Conservation (phyloP, 192 early-diverging fungal species). For the Obelidium mucronatum region DNA sequence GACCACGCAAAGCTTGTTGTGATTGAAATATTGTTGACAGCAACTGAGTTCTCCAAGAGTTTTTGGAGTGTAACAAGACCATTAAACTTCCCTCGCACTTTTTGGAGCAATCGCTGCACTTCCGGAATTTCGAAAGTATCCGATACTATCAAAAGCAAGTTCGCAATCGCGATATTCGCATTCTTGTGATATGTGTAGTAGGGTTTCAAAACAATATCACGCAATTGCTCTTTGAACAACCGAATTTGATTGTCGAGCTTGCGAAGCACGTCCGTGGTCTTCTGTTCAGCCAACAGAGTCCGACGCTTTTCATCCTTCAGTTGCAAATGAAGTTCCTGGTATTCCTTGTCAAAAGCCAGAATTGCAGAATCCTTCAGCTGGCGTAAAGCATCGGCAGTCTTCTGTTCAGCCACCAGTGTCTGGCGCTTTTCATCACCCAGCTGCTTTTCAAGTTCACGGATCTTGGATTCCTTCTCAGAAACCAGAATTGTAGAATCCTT, state of each 20-base stretch:
- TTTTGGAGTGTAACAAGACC: neutral
- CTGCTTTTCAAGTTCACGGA: neutral
- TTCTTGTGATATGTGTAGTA: neutral
- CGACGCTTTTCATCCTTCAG: neutral
- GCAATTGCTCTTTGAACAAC: neutral
- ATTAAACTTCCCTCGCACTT: neutral
- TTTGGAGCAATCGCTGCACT: neutral
- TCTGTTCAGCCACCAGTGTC: conserved; percentile 5
- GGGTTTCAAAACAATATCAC: neutral
- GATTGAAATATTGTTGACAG: neutral
- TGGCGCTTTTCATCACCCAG: neutral
- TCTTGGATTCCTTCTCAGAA: neutral
- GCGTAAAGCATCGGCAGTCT: neutral
- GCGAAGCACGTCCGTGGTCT: neutral
- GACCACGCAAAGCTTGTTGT: neutral
- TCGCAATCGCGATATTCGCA: conserved; percentile 1
- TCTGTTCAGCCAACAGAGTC: conserved; percentile 1
- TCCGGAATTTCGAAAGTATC: neutral
- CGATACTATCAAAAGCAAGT: neutral
- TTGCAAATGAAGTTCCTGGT: neutral
- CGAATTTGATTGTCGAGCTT: neutral
- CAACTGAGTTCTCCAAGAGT: neutral
- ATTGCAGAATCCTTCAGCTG: neutral
- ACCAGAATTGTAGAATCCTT: neutral
- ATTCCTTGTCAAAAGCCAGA: neutral